A percentile compares a stretch with the other conserved stretches of the same genome.
These are phyloP conservation scores for Aurifilum marmelostoma DNA, from an alignment of 2,329 filamentous ascomycete species.

Conservation along the genomic window DNA sequence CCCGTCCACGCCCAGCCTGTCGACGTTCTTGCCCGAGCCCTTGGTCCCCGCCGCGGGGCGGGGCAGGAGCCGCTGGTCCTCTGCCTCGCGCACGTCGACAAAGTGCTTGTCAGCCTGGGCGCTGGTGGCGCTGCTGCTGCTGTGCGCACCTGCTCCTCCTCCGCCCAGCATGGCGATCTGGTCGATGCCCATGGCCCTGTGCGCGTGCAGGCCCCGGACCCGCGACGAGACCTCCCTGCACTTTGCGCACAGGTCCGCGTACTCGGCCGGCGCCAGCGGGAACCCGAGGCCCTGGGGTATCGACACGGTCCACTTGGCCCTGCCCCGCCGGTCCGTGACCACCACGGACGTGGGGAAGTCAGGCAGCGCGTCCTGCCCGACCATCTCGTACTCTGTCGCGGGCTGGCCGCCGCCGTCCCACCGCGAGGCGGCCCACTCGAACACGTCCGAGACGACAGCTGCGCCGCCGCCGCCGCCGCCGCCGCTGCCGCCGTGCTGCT, in stretches of 20 bases:
- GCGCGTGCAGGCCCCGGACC: constrained; percentile 55
- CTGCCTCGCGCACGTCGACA: constrained; percentile 74
- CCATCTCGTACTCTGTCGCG: constrained; percentile 70
- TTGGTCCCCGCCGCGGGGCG: constrained; percentile 39
- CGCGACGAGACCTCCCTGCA: constrained; percentile 66
- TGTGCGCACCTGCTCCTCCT: neutral
- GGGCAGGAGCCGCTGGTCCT: constrained; percentile 65
- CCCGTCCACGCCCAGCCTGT: constrained; percentile 53
- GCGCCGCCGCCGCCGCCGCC: too few species aligned
- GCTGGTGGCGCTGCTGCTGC: neutral
- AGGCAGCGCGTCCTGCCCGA: constrained; percentile 67
- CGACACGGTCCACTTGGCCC: constrained; percentile 77
- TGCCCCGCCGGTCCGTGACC: constrained; percentile 66
- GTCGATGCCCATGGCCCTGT: constrained; percentile 38
- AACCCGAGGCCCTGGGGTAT: constrained; percentile 71
- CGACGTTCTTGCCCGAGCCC: constrained; percentile 33
- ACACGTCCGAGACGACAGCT: constrained; percentile 33
- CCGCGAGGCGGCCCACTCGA: constrained; percentile 41
- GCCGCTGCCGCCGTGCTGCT: constrained; percentile 35
- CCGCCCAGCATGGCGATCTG: constrained; percentile 46
- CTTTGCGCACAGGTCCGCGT: constrained; percentile 69
- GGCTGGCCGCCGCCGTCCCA: constrained; percentile 37
- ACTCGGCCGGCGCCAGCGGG: constrained; percentile 67
- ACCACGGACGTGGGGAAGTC: constrained; percentile 74
- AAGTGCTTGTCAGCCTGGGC: constrained; percentile 63